Conservation (phyloP, 164 flowering plant species). For the Chloranthus sessilifolius region DNA sequence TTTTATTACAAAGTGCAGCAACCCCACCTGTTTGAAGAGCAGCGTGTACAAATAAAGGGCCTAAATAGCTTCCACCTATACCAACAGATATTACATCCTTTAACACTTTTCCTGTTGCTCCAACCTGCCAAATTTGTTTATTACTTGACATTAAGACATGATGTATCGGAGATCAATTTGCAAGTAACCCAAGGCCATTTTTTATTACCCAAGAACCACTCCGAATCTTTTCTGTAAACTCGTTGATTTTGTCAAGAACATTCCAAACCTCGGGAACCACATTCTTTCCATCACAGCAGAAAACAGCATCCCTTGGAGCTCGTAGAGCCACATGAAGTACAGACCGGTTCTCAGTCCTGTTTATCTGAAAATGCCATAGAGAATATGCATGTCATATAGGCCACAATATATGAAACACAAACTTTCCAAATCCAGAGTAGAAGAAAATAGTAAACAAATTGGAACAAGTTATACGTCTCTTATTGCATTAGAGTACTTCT, state of each 20-base stretch:
- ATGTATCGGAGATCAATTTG: not conserved
- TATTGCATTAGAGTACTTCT: too few species aligned
- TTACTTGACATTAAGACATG: conserved; percentile 5
- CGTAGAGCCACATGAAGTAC: conserved; percentile 98
- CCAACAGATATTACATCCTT: conserved; percentile 82
- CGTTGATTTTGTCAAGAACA: conserved; percentile 82
- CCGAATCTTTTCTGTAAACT: conserved; percentile 79
- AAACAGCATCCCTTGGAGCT: conserved; percentile 70
- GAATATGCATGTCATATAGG: too few species aligned
- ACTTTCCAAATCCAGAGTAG: too few species aligned
- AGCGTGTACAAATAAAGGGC: conserved; percentile 96
- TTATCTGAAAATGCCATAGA: conserved; percentile 43
- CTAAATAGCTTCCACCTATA: conserved; percentile 95
- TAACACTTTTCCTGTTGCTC: conserved; percentile 85
- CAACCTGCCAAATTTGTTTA: conserved; percentile 44
- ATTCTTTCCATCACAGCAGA: conserved; percentile 77
- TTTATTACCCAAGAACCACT: conserved; percentile 85
- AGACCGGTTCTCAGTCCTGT: conserved; percentile 84
- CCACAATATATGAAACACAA: not conserved
- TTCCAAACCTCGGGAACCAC: conserved; percentile 96
- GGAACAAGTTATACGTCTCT: too few species aligned
- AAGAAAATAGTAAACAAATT: too few species aligned
- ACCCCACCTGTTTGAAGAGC: conserved; percentile 82
- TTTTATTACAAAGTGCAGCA: not conserved
- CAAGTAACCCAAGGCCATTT: conserved; percentile 2